These are phyloP conservation scores for Physocladia obscura DNA, from an alignment of 192 early-diverging fungal species.

Conservation along the genomic window DNA sequence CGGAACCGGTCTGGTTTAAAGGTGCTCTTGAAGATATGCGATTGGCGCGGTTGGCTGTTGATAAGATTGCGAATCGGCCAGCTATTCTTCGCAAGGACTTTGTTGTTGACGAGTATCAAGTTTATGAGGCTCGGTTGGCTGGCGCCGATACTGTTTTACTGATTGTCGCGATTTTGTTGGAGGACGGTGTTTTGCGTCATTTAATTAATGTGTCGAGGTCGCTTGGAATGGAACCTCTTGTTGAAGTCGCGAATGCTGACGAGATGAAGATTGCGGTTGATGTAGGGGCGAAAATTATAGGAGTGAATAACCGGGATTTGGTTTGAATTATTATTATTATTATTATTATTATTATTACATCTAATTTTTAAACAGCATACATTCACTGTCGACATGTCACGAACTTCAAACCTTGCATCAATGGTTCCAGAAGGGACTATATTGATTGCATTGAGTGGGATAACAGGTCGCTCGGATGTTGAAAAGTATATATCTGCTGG, in stretches of 20 bases:
- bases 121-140: conserved; percentile 88
- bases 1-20: conserved; percentile 99
- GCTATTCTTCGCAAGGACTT: conserved; percentile 98
- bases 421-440: conserved; percentile 74
- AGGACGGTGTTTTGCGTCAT: conserved; percentile 53
- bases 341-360: neutral
- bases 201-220: conserved; percentile 73
- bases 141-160: conserved; percentile 95
- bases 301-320: conserved; percentile 97
- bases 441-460: conserved; percentile 89
- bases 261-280: conserved; percentile 88
- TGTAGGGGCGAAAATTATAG: conserved; percentile 83
- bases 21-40: conserved; percentile 89
- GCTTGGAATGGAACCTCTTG: conserved; percentile 97
- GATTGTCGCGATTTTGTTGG: conserved; percentile 90
- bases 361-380: conserved; percentile 14
- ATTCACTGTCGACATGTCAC: conserved; percentile 91
- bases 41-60: conserved; percentile 74
- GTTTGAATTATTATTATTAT: conserved; percentile 53
- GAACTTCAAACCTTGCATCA: conserved; percentile 73
- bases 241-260: conserved; percentile 88
- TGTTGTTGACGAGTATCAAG: conserved; percentile 92
- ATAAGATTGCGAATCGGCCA: conserved; percentile 66
- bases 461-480: conserved; percentile 75
- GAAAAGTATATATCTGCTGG: conserved; percentile 74